Base-by-base conservation (phyloP, 306 rosid genomes). In the Sechiopsis laciniata region DNA sequence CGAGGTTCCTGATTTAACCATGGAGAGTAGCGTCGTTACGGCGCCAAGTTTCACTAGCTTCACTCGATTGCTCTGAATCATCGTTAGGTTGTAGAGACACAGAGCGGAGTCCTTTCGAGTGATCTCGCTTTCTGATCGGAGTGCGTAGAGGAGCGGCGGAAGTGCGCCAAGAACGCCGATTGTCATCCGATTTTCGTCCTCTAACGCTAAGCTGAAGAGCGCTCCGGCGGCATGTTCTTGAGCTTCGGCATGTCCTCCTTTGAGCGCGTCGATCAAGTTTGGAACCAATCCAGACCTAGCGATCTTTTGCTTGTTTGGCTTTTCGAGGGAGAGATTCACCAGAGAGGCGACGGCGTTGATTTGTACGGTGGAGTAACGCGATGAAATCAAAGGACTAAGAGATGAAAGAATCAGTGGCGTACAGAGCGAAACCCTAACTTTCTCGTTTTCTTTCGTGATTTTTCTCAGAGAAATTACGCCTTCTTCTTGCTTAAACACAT, bases 141-240 rank as follows among this genome's bases (percentile, higher is more conserved):
- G 84, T 55, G 90, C 88, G 79, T 93, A 88, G 85, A 93, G 82
- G 1, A 93, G 72, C 0, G 98, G 97, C 70, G 88, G 85, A 52
- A 93, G 40, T 55, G 98, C 96, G 65, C 97, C 96, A 50, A 93
- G 90, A 19, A 86, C 96, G 0, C 97, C 97, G 14, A 93, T 90
- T 0, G 98, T 94, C 97, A 93, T 90, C 74, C 89, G 86, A 81
- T 90, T 93, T 4, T 88, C 97, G 42, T 90, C 94, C 11, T 88
- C 83, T 24, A 93, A 17, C 0, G 97, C 96, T 12, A 93, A 77
- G 73, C 98, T 93, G 74, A 93, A 93, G 2, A 93, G 84, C 12
- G 94, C 97, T 7, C 97, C 98, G 35, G 96, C 98, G 24, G 96
- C 94, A 78, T 90, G 98, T 56, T 93, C 98, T 85, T 93, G 98